These are phyloP conservation scores for Fraxinus cuspidata DNA, from an alignment of 257 asterid genomes.

Conservation along the genomic window DNA sequence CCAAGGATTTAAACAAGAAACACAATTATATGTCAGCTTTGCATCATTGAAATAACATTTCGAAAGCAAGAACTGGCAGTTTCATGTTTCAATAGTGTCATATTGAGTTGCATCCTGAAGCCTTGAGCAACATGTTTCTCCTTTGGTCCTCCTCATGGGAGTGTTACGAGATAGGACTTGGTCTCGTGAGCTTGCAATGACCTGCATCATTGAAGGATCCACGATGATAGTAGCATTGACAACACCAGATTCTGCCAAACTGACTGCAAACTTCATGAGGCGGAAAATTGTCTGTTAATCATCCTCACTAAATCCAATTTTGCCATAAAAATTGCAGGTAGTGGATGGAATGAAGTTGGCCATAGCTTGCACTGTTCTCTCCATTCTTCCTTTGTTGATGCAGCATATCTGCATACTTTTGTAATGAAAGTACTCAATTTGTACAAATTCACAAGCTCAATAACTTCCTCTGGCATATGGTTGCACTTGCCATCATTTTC, in stretches of 20 bases:
- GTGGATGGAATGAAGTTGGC: constrained; percentile 98
- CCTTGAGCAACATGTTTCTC: constrained; percentile 27
- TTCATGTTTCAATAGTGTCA: constrained; percentile 29
- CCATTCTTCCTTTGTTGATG: constrained; percentile 92
- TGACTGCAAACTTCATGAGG: constrained; percentile 68
- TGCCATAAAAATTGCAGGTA: constrained; percentile 84
- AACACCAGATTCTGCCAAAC: constrained; percentile 58
- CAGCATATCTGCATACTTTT: constrained; percentile 86
- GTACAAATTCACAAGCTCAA: constrained; percentile 68
- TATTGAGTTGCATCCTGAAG: constrained; percentile 27
- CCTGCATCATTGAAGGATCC: constrained; percentile 70
- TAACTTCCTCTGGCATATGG: constrained; percentile 51
- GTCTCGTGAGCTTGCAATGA: constrained; percentile 78
- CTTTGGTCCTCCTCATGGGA: constrained; percentile 27
- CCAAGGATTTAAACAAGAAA: constrained; percentile 82
- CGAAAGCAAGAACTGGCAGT: constrained; percentile 20
- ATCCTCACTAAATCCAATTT: constrained; percentile 80
- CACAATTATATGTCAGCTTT: constrained; percentile 25
- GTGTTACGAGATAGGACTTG: constrained; percentile 36
- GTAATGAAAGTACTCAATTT: constrained; percentile 85
- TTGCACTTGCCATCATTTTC: constrained; percentile 40
- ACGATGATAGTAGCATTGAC: constrained; percentile 92
- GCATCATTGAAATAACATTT: constrained; percentile 26
- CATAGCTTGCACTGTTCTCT: constrained; percentile 90
- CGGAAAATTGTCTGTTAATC: constrained; percentile 54